Conservation (phyloP, 352 stramenopile genomes). For the Phytophthora idaei region DNA sequence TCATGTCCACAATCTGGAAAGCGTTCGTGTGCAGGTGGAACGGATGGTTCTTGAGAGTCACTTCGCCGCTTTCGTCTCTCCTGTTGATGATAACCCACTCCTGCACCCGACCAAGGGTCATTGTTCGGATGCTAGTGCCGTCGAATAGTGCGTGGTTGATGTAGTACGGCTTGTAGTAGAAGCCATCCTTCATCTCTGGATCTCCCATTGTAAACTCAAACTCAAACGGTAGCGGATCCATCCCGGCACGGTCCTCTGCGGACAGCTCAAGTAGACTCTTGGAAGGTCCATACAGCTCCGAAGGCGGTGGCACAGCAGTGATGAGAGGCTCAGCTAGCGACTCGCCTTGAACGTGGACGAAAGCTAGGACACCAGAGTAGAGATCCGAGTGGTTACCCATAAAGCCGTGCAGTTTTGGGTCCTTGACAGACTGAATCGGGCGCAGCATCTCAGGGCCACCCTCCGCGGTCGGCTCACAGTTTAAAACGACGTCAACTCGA, state of each 20-base stretch:
- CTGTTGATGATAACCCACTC: constrained; percentile 81
- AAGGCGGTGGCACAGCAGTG: constrained; percentile 36
- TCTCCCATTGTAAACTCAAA: constrained; percentile 68
- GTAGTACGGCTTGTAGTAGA: constrained; percentile 76
- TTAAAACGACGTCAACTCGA: constrained; percentile 63
- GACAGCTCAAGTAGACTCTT: constrained; percentile 50
- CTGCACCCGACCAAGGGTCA: constrained; percentile 61
- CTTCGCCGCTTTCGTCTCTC: constrained; percentile 44
- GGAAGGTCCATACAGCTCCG: constrained; percentile 45
- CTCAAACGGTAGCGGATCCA: constrained; percentile 45
- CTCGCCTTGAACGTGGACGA: constrained; percentile 60
- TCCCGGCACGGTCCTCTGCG: constrained; percentile 33
- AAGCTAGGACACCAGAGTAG: constrained; percentile 57
- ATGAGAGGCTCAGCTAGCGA: constrained; percentile 39
- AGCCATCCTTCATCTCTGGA: constrained; percentile 55
- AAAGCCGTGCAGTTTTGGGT: constrained; percentile 46
- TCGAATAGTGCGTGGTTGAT: constrained; percentile 73
- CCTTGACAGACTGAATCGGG: constrained; percentile 59
- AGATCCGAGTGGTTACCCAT: constrained; percentile 66
- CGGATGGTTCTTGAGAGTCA: constrained; percentile 74
- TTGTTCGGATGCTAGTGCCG: constrained; percentile 49
- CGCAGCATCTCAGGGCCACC: constrained; percentile 44
- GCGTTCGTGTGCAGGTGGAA: constrained; percentile 89
- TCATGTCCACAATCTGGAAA: constrained; percentile 82
- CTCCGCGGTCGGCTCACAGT: constrained; percentile 46